Base-by-base conservation (phyloP, 2,329 filamentous ascomycete genomes). In the Colletotrichum plurivorum region DNA sequence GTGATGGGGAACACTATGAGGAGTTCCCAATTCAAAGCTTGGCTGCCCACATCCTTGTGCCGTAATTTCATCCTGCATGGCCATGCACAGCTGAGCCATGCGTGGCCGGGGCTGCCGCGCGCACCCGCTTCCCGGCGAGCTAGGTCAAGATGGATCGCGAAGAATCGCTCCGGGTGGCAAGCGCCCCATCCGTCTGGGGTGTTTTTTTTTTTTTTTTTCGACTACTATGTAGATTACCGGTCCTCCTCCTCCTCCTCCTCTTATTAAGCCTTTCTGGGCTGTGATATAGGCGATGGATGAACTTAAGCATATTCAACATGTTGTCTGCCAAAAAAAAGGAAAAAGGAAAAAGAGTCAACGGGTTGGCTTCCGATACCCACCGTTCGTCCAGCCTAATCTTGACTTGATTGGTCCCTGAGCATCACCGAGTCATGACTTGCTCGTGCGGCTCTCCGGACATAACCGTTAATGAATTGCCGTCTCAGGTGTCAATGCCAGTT, bases 341-440 rank as follows among this genome's bases (percentile, higher is more conserved):
- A 52, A 41, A 25, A 25, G 22, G 52, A 41, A 39, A 10, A 46
- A 15, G 36, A 41, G 27, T 45, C 18, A 25, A 7, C 12, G 31
- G 5, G 20, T 53, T 15, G 46, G 16, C 22, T 13, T 27, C 53
- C 39, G n/a, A 41, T 13, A 12, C 58, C 65, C 49, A 25, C 52
- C 22, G 2, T 41, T 48, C 22, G n/a, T 54, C 27, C 41, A 36
- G 27, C 18, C 36, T 4, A 20, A 5, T 36, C 8, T 36, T 3
- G 15, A 22, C 12, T n/a, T 52, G 48, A 65, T 68, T 68, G 65
- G 61, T 2, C 13, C 12, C 18, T 20, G 25, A 6, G 9, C 13
- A 10, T 2, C 36, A 20, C 39, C 61, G 65, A 68, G 65, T 68
- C 65, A 65, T 68, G 65, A 43, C 20, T 7, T 41, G 15, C 12